These are phyloP conservation scores for Chaetothyriales sp. DNA, from an alignment of 2,329 filamentous ascomycete genomes.

Conservation along the genomic window DNA sequence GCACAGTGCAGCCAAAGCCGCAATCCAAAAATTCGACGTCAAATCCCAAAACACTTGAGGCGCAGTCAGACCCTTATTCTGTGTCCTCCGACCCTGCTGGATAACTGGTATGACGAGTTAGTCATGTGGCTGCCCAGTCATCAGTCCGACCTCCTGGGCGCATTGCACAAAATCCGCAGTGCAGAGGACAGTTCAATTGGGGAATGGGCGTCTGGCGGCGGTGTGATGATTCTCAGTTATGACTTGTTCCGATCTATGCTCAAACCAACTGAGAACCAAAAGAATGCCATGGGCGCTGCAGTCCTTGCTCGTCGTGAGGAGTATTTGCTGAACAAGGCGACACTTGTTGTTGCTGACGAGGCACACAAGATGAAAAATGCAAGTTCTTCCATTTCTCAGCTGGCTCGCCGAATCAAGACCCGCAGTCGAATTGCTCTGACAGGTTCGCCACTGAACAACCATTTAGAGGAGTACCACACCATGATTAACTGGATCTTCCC, in stretches of 20 bases:
- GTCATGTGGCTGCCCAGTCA: conserved; percentile 47
- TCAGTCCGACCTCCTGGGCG: conserved; percentile 35
- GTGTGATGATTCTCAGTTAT: conserved; percentile 66
- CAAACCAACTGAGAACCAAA: conserved; percentile 8
- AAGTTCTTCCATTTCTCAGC: conserved; percentile 35
- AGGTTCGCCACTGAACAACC: conserved; percentile 73
- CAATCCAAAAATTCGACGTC: conserved; percentile 41
- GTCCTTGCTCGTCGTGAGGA: conserved; percentile 25
- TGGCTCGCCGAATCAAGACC: conserved; percentile 47
- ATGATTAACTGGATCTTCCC: conserved; percentile 81
- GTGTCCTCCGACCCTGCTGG: conserved; percentile 57
- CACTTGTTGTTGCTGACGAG: conserved; percentile 70
- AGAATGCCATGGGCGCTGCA: conserved; percentile 22
- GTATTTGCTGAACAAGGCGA: conserved; percentile 47
- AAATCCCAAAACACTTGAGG: conserved; percentile 54
- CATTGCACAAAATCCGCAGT: conserved; percentile 22
- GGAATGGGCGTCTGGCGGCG: conserved; percentile 32
- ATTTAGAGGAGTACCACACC: conserved; percentile 67
- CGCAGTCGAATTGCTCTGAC: conserved; percentile 66
- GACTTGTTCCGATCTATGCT: conserved; percentile 43
- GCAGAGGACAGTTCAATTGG: not conserved
- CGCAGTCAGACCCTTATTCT: conserved; percentile 53
- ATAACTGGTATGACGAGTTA: conserved; percentile 75
- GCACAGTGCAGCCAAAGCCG: conserved; percentile 47
- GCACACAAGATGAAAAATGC: conserved; percentile 65